Percentiles rank a stretch among this genome's conserved stretches.
Evolutionary conservation across 768 basidiomycete species (phyloP).

Genomic region (Mycena filopes): DNA sequence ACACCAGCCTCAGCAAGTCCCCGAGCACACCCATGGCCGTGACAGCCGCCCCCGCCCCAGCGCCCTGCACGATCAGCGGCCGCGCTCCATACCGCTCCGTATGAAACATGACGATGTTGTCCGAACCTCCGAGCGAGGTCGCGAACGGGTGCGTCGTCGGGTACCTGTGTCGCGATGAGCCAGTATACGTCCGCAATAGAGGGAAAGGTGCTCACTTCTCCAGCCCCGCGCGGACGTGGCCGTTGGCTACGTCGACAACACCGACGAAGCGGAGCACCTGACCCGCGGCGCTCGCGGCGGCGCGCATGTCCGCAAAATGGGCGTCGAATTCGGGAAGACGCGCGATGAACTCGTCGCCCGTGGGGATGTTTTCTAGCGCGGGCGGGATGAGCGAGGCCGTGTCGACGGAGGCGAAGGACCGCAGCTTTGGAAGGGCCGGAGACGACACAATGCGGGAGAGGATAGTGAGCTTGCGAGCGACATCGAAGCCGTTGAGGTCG

Average conservation of each 20-base stretch:
- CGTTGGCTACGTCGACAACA: slow-evolving; percentile 83
- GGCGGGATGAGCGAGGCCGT: slow-evolving; percentile 89
- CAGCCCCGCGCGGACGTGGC: slow-evolving; percentile 85
- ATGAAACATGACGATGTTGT: slow-evolving; percentile 99
- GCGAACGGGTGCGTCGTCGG: slow-evolving; percentile 92
- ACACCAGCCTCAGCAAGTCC: slow-evolving; percentile 76
- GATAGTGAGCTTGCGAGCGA: slow-evolving; percentile 97
- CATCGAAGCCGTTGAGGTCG: slow-evolving; percentile 96
- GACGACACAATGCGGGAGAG: slow-evolving; percentile 78
- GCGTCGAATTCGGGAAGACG: slow-evolving; percentile 86
- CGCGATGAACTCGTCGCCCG: slow-evolving; percentile 85
- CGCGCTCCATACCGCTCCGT: slow-evolving; percentile 90
- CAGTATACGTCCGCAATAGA: not conserved
- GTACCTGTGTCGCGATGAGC: slow-evolving; percentile 66
- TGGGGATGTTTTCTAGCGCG: slow-evolving; percentile 70
- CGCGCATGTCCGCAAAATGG: slow-evolving; percentile 80
- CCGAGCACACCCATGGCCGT: slow-evolving; percentile 98
- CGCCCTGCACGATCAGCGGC: slow-evolving; percentile 94
- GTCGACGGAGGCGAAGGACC: slow-evolving; percentile 85
- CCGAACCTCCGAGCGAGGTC: slow-evolving; percentile 93
- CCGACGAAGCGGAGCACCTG: slow-evolving; percentile 94
- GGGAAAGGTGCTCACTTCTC: slow-evolving; percentile 76
- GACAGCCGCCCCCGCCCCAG: slow-evolving; percentile 97
- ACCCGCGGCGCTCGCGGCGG: slow-evolving; percentile 80
- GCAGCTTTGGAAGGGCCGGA: slow-evolving; percentile 60